Base-by-base conservation (phyloP, 805 yeast species). In the Starmerella kuoi region DNA sequence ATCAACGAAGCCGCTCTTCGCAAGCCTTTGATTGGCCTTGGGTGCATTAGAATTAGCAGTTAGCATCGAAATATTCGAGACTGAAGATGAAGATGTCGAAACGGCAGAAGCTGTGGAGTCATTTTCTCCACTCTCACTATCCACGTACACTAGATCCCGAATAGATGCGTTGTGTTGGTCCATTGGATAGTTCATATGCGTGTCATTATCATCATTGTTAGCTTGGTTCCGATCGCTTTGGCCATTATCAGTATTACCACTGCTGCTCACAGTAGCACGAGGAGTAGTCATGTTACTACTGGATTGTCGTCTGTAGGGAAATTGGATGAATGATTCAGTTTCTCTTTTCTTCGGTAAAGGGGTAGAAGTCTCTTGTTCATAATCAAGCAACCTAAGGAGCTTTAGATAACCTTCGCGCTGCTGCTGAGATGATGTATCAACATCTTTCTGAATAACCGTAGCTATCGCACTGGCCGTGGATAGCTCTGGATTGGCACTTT, bases 401-500 rank as follows among this genome's bases (percentile, higher is more conserved):
- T 30, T 27, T 17, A 40, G 26, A 15, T 40, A 40, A 4, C 44
- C 39, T 8, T 22, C 30, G n/a, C 39, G 30, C 36, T 40, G 44
- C n/a, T 35, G 5, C 30, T 23, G 32, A 18, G 44, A 28, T 8
- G 39, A 31, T 9, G 26, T 30, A n/a, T 30, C 31, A 21, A 40
- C 22, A 17, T 40, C 44, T 17, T 18, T 23, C 15, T 40, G 44
- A 3, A 40, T 26, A 3, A 35, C 17, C 12, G 17, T n/a, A 2
- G 35, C 40, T 8, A 40, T 35, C 12, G 37, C 44, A 6, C 36
- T 25, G 21, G 40, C 24, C 15, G 44, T 23, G 5, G 36, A 23
- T 4, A 35, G 22, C 21, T 30, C 39, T 3, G 34, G 31, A 18
- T 18, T 33, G 4, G 22, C 21, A 18, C 19, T 23, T 4, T 27